Conservation (phyloP, 768 basidiomycete genomes). For the Lactarius hatsudake region DNA sequence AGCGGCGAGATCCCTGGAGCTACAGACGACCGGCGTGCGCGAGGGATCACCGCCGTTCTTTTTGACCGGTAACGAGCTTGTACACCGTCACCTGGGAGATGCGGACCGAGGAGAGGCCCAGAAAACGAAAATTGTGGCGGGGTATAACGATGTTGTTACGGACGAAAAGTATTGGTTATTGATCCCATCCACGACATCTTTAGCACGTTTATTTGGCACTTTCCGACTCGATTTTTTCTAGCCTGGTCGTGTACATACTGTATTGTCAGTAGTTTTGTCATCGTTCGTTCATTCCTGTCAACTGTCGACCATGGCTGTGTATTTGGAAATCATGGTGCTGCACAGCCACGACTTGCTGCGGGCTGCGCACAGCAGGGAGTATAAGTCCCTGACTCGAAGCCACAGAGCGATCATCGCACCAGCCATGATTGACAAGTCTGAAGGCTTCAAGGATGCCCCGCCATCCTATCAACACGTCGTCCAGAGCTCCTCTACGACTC, state of each 20-base stretch:
- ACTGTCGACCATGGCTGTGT: neutral
- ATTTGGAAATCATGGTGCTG: neutral
- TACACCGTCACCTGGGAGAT: neutral
- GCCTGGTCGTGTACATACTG: neutral
- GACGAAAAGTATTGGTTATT: neutral
- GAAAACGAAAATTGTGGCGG: neutral
- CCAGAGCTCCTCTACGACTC: neutral
- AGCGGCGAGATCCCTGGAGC: slow-evolving; percentile 73
- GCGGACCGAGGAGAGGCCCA: neutral
- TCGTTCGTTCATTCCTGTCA: neutral
- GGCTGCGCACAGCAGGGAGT: neutral
- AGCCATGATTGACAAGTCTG: slow-evolving; percentile 25
- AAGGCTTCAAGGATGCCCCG: slow-evolving; percentile 18
- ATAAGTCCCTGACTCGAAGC: neutral
- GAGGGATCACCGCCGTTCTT: slow-evolving; percentile 27
- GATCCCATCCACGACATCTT: neutral
- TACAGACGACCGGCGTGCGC: slow-evolving; percentile 57
- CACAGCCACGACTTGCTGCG: neutral
- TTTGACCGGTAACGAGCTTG: slow-evolving; percentile 19
- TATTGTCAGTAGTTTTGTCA: slow-evolving; percentile 6
- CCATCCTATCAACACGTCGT: slow-evolving; percentile 21
- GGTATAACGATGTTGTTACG: neutral
- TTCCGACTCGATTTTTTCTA: slow-evolving; percentile 5
- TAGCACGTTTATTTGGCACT: neutral
- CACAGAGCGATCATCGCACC: neutral